These are phyloP conservation scores for Sporisorium reilianum DNA, from an alignment of 1,284 basidiomycete species.

Conservation along the genomic window DNA sequence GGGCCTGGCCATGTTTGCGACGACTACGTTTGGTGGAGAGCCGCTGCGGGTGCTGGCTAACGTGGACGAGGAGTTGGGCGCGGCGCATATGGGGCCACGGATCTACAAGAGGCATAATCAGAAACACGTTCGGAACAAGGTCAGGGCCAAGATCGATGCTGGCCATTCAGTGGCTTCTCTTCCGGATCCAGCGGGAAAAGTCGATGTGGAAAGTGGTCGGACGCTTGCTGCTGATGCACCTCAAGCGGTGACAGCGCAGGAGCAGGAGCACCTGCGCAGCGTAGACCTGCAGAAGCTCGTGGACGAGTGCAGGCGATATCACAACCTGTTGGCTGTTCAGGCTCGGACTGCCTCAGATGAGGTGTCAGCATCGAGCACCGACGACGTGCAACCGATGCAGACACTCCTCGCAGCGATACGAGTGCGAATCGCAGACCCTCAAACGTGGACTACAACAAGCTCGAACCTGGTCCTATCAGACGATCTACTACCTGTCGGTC, in stretches of 20 bases:
- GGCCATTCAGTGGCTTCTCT: neutral
- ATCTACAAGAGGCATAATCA: conserved; percentile 49
- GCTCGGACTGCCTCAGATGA: neutral
- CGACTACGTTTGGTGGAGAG: conserved; percentile 39
- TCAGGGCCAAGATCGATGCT: conserved; percentile 34
- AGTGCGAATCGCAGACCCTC: conserved; percentile 15
- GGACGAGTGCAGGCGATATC: conserved; percentile 28
- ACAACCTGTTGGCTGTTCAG: conserved; percentile 13
- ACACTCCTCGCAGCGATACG: conserved; percentile 17
- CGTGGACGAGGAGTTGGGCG: conserved; percentile 45
- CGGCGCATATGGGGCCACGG: conserved; percentile 49
- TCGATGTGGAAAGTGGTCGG: neutral
- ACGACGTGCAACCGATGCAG: neutral
- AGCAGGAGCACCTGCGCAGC: conserved; percentile 6
- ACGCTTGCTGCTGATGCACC: neutral
- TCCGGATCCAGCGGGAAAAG: no score
- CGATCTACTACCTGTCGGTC: conserved; percentile 24
- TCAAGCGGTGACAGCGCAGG: neutral
- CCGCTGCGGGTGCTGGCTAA: conserved; percentile 39
- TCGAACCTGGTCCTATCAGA: conserved; percentile 8
- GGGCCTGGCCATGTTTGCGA: conserved; percentile 41
- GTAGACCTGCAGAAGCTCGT: conserved; percentile 32
- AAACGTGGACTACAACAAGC: conserved; percentile 10
- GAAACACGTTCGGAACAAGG: conserved; percentile 32
- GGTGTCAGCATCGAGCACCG: neutral